Evolutionary conservation across 75 land plant species (phyloP), one percentile per base, ranked within the genome.

Genomic region (Sequoiadendron giganteum): DNA sequence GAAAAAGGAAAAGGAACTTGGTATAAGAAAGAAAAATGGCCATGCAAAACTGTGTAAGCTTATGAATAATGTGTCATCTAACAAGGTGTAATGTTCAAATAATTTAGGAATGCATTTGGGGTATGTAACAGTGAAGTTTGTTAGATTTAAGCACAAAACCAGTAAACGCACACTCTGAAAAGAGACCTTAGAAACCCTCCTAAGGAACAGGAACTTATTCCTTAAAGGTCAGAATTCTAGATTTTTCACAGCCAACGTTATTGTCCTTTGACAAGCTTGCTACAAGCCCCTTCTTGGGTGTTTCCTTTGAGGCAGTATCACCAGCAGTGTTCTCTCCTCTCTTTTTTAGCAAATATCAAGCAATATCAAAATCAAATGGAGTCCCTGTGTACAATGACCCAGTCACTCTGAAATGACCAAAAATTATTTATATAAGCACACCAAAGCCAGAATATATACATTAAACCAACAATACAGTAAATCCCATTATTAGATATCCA

Each of bases 311-410:
- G 2, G 91, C 89, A 30, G 89, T 88, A 28, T 21, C 43, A 1
- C 21, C 43, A 38, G 52, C 77, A 54, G 15, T 32, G 30, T 54
- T 52, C 48, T 84, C 49, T 42, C 86, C 91, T 85, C 90, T 92
- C 43, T 87, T 78, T 1, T 85, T 88, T 2, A 93, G 87, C 88
- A 93, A 84, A 89, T 86, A 93, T 15, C 87, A 88, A 13, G 96
- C 95, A 13, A 91, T 48, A 61, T 95, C 92, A 82, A 92, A 86
- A 48, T 94, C 94, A n/a, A 93, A 93, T 93, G 38, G 95, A 91
- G 3, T 93, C 92, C 19, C 96, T 88, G 84, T 94, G 89, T 1
- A 92, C 91, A 49, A 95, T 95, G 85, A 95, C 93, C 54, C 95
- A 58, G 48, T 84, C 85, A 47, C 61, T 49, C 85, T 84, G 61